Conservation (phyloP, 208 protist species). For the Acanthamoeba castellanii region DNA sequence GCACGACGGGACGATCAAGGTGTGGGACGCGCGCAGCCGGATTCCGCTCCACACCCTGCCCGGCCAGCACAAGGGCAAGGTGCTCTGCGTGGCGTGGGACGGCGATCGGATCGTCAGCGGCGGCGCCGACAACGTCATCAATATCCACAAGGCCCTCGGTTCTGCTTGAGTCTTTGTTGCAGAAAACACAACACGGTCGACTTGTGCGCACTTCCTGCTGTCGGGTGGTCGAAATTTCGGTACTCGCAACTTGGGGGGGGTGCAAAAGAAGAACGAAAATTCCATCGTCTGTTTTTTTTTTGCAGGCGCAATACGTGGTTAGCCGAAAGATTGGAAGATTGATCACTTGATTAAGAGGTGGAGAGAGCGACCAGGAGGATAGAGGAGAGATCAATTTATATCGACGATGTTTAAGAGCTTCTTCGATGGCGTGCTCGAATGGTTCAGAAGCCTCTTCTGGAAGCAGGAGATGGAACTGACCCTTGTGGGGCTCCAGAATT, state of each 20-base stretch:
- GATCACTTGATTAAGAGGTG: background rate
- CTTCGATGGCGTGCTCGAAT: constrained; percentile 83
- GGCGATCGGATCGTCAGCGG: background rate
- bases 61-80: constrained; percentile 52
- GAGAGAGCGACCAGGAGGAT: background rate
- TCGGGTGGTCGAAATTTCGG: background rate
- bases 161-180: background rate
- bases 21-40: constrained; percentile 63
- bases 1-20: constrained; percentile 46
- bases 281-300: background rate
- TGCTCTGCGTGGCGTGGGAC: constrained; percentile 41
- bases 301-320: too few relatives aligned
- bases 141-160: background rate
- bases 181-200: background rate
- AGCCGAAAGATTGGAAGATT: too few relatives aligned
- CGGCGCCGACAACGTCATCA: constrained; percentile 54
- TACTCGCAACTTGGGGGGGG: too few relatives aligned
- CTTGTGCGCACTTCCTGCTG: background rate
- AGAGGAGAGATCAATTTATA: too few relatives aligned
- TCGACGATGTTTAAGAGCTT: constrained; percentile 78
- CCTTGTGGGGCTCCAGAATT: constrained; percentile 94
- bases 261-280: background rate
- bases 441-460: constrained; percentile 91
- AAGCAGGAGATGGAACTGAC: constrained; percentile 96
- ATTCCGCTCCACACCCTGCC: constrained; percentile 61